These are phyloP conservation scores for Oryza glumipatula DNA, from an alignment of 176 grass and related monocot genomes.

Conservation along the genomic window DNA sequence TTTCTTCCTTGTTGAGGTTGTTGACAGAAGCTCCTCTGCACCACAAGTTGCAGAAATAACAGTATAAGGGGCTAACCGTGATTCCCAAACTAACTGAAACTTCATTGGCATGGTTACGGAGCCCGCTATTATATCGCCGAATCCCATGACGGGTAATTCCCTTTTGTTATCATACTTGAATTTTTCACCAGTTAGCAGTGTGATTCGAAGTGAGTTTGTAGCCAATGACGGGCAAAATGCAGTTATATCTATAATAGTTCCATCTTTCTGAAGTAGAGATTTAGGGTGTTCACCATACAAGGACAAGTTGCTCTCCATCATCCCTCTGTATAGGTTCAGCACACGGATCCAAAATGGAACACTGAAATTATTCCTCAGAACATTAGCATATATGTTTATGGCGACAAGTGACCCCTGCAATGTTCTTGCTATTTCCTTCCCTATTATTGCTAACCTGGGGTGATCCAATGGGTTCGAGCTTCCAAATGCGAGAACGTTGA, in stretches of 20 bases:
- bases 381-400: slow-evolving; percentile 28
- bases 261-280: slow-evolving; percentile 28
- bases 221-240: not conserved
- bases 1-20: not conserved
- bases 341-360: slow-evolving; percentile 30
- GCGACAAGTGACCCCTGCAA: slow-evolving; percentile 32
- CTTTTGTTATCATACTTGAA: not conserved
- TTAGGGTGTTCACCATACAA: slow-evolving; percentile 6
- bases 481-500: slow-evolving; percentile 45
- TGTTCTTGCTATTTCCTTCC: slow-evolving; percentile 20
- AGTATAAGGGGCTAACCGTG: slow-evolving; percentile 40
- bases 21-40: not conserved
- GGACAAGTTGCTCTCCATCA: slow-evolving; percentile 6
- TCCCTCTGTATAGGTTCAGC: not conserved
- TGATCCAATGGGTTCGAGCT: slow-evolving; percentile 31
- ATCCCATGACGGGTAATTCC: slow-evolving; percentile 19
- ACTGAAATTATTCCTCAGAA: slow-evolving; percentile 19
- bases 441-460: slow-evolving; percentile 11
- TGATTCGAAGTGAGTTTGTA: not conserved
- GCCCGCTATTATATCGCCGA: slow-evolving; percentile 48
- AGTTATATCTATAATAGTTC: slow-evolving; percentile 13
- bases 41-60: slow-evolving; percentile 27
- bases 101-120: not conserved
- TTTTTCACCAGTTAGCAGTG: not conserved
- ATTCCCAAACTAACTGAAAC: slow-evolving; percentile 41